phyloP scores from a whole-genome alignment of 140 eudicot genomes.

The Ambrosia hybrid region DNA sequence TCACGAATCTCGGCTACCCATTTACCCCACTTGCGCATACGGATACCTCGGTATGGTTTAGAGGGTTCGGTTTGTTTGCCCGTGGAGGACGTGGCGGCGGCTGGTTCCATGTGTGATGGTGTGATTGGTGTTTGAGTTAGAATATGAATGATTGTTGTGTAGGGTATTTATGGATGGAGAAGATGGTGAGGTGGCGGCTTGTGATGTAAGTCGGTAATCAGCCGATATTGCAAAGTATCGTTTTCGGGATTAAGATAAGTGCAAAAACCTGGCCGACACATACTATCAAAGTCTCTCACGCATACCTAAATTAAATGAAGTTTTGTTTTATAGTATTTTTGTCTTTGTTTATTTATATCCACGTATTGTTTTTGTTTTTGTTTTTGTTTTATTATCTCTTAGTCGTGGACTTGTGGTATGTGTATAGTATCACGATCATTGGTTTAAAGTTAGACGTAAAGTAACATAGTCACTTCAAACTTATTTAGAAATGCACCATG shows the following conservation, averaged over 20 bases:
- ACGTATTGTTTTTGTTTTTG: too few species aligned
- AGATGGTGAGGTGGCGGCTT: background rate
- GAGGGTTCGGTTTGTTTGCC: background rate
- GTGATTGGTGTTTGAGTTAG: background rate
- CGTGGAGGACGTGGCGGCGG: background rate
- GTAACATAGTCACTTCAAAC: too few species aligned
- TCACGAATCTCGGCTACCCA: slow-evolving; percentile 77
- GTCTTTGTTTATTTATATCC: too few species aligned
- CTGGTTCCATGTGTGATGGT: background rate
- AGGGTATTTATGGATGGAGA: background rate
- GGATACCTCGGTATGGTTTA: slow-evolving; percentile 41
- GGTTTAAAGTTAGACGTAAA: too few species aligned
- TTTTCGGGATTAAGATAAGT: slow-evolving; percentile 2
- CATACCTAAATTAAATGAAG: background rate
- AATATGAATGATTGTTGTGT: background rate
- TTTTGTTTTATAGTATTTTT: too few species aligned
- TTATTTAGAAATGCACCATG: too few species aligned
- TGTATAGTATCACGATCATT: too few species aligned
- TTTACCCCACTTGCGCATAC: slow-evolving; percentile 48
- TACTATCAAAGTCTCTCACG: background rate
- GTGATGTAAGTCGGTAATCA: background rate
- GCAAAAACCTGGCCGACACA: background rate
- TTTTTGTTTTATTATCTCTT: too few species aligned
- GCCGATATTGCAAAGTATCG: background rate
- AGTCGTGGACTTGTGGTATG: too few species aligned